Base-by-base conservation (phyloP, 2,329 filamentous ascomycete species). In the Arthrobotrys megalospora region DNA sequence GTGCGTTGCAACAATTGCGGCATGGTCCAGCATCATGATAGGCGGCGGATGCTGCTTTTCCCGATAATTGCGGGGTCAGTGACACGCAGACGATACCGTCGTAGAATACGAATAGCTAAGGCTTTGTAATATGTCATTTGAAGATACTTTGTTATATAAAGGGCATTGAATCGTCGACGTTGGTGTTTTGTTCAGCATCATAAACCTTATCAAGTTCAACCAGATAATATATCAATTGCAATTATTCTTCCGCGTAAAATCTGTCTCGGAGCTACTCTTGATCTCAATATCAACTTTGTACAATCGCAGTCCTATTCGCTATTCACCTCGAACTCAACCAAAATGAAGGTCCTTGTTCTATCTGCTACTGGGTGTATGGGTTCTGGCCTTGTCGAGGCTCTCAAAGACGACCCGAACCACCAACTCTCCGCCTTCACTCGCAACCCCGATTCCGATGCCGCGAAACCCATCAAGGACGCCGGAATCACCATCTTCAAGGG, bases 341-440 rank as follows among this genome's bases (percentile, higher is more conserved):
- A 28, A 16, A 77, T 77, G 73, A 77, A 77, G 50, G 73, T 77
- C 38, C 73, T 77, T 24, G 32, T 67, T 36, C 73, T 77, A 12
- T 66, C 73, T 12, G 73, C 73, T 19, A 77, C 73, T 4, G 73
- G 73, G 1, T 77, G 73, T 53, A 77, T 77, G 73, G 73, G 38
- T 0, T 66, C 66, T 10, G 73, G 73, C 11, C 52, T 77, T 6
- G 66, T 77, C 50, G 58, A 62, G 19, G 58, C 73, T n/a, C 52
- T 77, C 11, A 77, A 77, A n/a, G 45, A 71, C 12, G 60, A 77
- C 45, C 73, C 73, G 43, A 70, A 63, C 5, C 60, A 71, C 24
- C 58, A 77, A 38, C 45, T 77, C 21, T 71, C 43, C 12, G 66
- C 73, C 34, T 66, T 77, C 41, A 66, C 66, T 43, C 73, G 73